These are phyloP conservation scores for Rhynchospora breviuscula DNA, from an alignment of 176 grass and related monocot genomes.

Conservation along the genomic window DNA sequence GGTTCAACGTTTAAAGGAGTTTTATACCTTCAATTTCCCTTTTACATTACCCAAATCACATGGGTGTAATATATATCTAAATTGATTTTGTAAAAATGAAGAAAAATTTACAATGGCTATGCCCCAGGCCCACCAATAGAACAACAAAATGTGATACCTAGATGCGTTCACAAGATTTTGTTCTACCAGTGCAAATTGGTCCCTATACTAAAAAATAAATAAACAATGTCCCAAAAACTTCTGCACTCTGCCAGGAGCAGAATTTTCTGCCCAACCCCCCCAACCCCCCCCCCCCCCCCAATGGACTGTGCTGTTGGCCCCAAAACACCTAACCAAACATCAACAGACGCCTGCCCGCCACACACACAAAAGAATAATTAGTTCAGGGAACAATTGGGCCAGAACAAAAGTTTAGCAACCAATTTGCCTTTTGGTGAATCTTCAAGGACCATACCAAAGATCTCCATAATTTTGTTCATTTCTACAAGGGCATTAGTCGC, in stretches of 20 bases:
- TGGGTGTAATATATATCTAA: background rate
- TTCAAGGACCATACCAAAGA: background rate
- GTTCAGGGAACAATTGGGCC: background rate
- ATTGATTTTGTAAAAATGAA: background rate
- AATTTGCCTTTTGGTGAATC: background rate
- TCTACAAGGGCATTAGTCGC: conserved; percentile 67
- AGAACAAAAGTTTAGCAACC: background rate
- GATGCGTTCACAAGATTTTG: background rate
- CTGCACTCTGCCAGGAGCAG: background rate
- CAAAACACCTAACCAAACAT: too few species aligned
- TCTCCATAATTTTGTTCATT: background rate
- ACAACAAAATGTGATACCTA: background rate
- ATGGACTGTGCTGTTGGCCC: too few species aligned
- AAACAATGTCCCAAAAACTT: background rate
- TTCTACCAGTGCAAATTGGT: conserved; percentile 1
- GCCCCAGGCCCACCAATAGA: background rate
- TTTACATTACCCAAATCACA: background rate
- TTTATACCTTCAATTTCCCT: background rate
- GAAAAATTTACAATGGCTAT: conserved; percentile 3
- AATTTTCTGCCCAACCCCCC: background rate
- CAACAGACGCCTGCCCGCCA: background rate
- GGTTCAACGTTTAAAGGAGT: background rate
- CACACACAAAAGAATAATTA: conserved; percentile 4
- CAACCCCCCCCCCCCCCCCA: background rate
- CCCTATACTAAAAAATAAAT: background rate